Evolutionary conservation across 164 flowering plant genomes (phyloP).

Genomic region (Tinospora cordifolia): DNA sequence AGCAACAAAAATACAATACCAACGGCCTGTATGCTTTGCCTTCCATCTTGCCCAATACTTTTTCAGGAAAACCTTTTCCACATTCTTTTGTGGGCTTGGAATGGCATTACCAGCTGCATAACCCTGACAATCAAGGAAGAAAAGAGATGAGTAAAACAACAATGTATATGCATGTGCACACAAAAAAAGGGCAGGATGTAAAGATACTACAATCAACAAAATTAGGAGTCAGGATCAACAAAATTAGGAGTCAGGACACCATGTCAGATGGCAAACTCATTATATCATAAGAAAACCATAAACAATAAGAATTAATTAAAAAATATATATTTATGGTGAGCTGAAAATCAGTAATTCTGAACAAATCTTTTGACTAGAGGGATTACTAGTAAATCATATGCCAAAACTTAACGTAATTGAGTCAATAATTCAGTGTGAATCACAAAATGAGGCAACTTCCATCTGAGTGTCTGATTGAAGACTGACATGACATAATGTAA

Average conservation of each 20-base stretch:
- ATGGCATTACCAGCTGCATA: slow-evolving; percentile 94
- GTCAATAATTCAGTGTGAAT: too few species aligned
- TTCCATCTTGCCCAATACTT: slow-evolving; percentile 98
- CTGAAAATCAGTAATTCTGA: background rate
- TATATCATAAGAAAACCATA: background rate
- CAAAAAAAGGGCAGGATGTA: too few species aligned
- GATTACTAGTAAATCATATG: background rate
- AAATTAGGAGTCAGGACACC: too few species aligned
- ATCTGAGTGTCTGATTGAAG: too few species aligned
- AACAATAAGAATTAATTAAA: too few species aligned
- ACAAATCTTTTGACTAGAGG: background rate
- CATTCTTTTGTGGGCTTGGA: slow-evolving; percentile 92
- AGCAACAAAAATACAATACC: slow-evolving; percentile 35
- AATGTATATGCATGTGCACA: background rate
- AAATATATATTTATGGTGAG: background rate
- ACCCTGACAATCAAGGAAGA: slow-evolving; percentile 43
- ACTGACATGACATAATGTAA: too few species aligned
- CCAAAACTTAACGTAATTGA: too few species aligned
- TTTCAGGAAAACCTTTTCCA: slow-evolving; percentile 77
- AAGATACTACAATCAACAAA: too few species aligned
- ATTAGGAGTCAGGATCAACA: background rate
- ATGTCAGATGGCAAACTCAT: background rate
- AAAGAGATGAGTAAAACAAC: slow-evolving; percentile 5
- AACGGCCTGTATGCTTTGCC: slow-evolving; percentile 78
- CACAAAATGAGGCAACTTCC: too few species aligned